Base-by-base conservation (phyloP, 306 rosid species). In the Lathyrus oleraceus region DNA sequence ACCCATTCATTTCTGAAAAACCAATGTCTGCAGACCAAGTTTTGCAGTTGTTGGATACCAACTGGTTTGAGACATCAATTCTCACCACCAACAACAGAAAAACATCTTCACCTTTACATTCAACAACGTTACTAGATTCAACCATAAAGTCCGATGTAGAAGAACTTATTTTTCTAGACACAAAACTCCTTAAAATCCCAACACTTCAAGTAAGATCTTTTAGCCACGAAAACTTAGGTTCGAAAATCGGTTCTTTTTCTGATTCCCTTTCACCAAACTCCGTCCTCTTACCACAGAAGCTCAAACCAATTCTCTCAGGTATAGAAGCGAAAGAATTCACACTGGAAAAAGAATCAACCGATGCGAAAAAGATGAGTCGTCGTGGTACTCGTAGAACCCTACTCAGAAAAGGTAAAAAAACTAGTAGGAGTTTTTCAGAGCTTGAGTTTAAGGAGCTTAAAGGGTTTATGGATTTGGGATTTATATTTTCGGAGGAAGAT, bases 381-480 rank as follows among this genome's bases (percentile, higher is more conserved):
- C 6, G 1, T 17, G 74, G 30, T 36, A 23, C 73, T 49, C 71
- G 65, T 6, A 69, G 75, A 53, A 74, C 39, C 45, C 73, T 59
- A 20, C 70, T 43, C 30, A 70, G 51, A 14, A 16, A 7, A 27
- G 70, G 80, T 5, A 59, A 35, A 20, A 49, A 42, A 11, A 53
- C 73, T 5, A 81, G 81, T 82, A 85, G 91, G 84, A 89, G 97
- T 61, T 39, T 87, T 17, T 82, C 96, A 4, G 89, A 87, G 52
- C 92, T 89, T 6, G 96, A 92, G 79, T 81, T 86, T 48, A 81
- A 81, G 64, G 98, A 92, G 76, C 83, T 89, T 3, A 92, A 92
- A 68, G 95, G 96, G 52, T 87, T 92, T 69, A 89, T 89, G 89
- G 96, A 92, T 86, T 72, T 92, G 71, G 96, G 96, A 6, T 92